Conservation (phyloP, 2,329 filamentous ascomycete genomes). For the Hypoxylon sp. region DNA sequence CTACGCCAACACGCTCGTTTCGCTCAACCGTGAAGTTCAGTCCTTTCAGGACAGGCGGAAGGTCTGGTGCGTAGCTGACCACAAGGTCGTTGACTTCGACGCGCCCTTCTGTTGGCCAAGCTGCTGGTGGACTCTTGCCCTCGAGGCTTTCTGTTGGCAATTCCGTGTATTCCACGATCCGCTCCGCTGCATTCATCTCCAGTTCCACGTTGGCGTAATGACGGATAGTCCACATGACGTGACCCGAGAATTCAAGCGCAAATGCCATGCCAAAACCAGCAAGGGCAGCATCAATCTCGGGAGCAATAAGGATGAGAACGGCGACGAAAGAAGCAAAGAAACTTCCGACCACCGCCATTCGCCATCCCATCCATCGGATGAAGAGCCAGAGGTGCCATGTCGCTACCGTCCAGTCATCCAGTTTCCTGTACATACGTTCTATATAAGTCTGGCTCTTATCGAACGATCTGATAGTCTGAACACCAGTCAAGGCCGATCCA, state of each 20-base stretch:
- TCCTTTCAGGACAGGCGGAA: constrained; percentile 79
- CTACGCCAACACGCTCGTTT: constrained; percentile 81
- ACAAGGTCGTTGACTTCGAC: constrained; percentile 82
- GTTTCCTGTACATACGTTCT: constrained; percentile 76
- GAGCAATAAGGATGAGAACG: constrained; percentile 73
- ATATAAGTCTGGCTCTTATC: constrained; percentile 77
- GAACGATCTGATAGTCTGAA: constrained; percentile 83
- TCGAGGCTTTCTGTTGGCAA: constrained; percentile 76
- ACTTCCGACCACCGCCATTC: constrained; percentile 78
- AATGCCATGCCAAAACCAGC: constrained; percentile 84
- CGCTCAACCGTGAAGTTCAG: constrained; percentile 76
- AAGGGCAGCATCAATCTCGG: constrained; percentile 75
- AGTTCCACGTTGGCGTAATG: constrained; percentile 80
- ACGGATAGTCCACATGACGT: constrained; percentile 67
- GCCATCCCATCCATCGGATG: constrained; percentile 83
- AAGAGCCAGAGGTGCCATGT: constrained; percentile 79
- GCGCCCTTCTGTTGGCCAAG: constrained; percentile 81
- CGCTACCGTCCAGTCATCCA: constrained; percentile 77
- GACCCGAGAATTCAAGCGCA: constrained; percentile 76
- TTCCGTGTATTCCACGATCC: constrained; percentile 81
- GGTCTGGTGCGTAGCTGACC: constrained; percentile 78
- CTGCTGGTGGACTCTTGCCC: constrained; percentile 74
- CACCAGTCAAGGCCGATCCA: constrained; percentile 78
- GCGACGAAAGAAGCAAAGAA: constrained; percentile 77
- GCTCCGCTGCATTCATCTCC: constrained; percentile 84